phyloP scores from a whole-genome alignment of 805 yeast species.

The Zygoascus biomembranicola region DNA sequence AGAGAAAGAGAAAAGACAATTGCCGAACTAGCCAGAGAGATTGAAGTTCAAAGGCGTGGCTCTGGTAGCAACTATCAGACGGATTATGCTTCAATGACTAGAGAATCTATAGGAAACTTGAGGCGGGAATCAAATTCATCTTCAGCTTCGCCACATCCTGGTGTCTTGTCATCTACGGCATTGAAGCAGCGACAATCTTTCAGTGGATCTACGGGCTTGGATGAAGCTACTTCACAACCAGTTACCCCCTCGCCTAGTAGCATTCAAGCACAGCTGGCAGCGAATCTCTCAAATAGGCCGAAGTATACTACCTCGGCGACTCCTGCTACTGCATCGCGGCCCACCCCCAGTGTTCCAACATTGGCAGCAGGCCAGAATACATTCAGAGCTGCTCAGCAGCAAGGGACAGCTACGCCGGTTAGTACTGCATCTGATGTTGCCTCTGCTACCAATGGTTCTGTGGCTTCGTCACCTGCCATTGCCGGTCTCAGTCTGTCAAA shows the following conservation, averaged over 20 bases:
- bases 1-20: constrained; percentile 23
- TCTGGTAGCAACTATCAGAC: constrained; percentile 6
- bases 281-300: constrained; percentile 10
- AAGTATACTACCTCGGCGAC: background rate
- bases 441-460: constrained; percentile 3
- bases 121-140: background rate
- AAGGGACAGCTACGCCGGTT: background rate
- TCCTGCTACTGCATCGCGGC: constrained; percentile 9
- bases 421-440: background rate
- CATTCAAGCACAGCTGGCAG: constrained; percentile 16
- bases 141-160: constrained; percentile 1
- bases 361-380: constrained; percentile 23
- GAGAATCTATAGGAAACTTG: constrained; percentile 4
- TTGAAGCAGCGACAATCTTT: background rate
- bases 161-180: background rate
- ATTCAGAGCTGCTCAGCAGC: constrained; percentile 7
- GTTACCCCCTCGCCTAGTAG: constrained; percentile 10
- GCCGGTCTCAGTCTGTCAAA: constrained; percentile 33
- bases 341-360: constrained; percentile 7
- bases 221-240: background rate
- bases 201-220: background rate
- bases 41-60: constrained; percentile 18
- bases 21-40: constrained; percentile 28
- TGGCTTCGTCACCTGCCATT: constrained; percentile 5
- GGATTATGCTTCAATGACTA: constrained; percentile 7